phyloP scores from a whole-genome alignment of 2,329 filamentous ascomycete species.

The Phyllosticta ampelicida region DNA sequence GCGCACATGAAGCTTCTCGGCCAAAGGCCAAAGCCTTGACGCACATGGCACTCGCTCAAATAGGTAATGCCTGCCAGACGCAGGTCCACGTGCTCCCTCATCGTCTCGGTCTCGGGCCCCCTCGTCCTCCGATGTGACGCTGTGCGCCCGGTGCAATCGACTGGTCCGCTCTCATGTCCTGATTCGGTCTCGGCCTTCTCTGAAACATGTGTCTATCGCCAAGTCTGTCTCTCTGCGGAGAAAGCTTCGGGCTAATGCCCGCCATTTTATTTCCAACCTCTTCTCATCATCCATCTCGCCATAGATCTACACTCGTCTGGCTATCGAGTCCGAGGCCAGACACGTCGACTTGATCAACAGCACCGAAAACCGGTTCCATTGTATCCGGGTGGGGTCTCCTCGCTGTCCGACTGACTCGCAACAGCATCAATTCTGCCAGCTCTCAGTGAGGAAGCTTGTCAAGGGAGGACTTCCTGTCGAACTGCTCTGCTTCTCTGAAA shows the following conservation, averaged over 20 bases:
- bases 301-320: neutral
- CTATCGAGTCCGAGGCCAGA: neutral
- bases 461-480: neutral
- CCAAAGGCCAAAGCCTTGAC: neutral
- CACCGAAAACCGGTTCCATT: neutral
- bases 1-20: neutral
- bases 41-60: neutral
- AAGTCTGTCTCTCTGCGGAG: neutral
- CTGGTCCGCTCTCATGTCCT: neutral
- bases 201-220: neutral
- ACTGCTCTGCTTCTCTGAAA: neutral
- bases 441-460: neutral
- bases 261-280: neutral
- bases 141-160: neutral
- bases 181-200: neutral
- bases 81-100: neutral
- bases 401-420: neutral
- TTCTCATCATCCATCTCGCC: neutral
- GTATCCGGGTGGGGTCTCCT: neutral
- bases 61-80: neutral
- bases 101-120: neutral
- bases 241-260: neutral
- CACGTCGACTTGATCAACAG: neutral
- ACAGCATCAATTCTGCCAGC: neutral
- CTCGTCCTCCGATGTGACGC: neutral